Conservation (phyloP, 179 eudicot genomes). For the Beta lomatogona region DNA sequence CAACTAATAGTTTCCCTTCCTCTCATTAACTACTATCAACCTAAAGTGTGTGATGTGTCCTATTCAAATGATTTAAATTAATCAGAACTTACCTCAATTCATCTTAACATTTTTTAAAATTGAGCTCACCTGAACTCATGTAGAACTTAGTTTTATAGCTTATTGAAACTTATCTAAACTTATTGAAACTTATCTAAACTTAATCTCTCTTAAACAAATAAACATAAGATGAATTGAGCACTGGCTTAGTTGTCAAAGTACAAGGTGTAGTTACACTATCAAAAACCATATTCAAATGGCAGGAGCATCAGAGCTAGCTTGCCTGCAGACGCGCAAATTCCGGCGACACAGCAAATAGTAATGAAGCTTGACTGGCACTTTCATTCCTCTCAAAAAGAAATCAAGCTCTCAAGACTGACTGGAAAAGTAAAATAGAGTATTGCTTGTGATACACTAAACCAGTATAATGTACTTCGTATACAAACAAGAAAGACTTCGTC, state of each 20-base stretch:
- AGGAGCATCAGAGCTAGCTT: too few species aligned
- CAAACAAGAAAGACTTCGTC: not conserved
- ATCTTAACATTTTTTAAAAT: too few species aligned
- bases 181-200: too few species aligned
- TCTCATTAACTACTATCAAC: not conserved
- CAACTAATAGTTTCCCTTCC: not conserved
- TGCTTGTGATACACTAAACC: constrained; percentile 8
- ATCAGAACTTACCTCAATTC: too few species aligned
- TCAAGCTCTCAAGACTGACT: not conserved
- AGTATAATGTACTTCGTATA: not conserved
- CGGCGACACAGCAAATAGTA: too few species aligned
- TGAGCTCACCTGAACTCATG: too few species aligned
- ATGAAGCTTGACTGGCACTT: not conserved
- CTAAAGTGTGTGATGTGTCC: too few species aligned
- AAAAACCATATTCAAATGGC: not conserved
- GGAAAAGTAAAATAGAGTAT: not conserved
- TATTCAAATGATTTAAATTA: too few species aligned
- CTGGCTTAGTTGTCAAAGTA: not conserved
- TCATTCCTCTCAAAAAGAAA: not conserved
- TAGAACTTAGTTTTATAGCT: too few species aligned
- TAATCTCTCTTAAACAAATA: too few species aligned
- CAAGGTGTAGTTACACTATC: not conserved
- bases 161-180: too few species aligned
- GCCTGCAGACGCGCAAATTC: not conserved
- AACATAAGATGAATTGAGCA: too few species aligned